Percentiles rank a stretch among this genome's conserved stretches.
phyloP scores from a whole-genome alignment of 2,329 filamentous ascomycete genomes.

The Stemphylium lycopersici region DNA sequence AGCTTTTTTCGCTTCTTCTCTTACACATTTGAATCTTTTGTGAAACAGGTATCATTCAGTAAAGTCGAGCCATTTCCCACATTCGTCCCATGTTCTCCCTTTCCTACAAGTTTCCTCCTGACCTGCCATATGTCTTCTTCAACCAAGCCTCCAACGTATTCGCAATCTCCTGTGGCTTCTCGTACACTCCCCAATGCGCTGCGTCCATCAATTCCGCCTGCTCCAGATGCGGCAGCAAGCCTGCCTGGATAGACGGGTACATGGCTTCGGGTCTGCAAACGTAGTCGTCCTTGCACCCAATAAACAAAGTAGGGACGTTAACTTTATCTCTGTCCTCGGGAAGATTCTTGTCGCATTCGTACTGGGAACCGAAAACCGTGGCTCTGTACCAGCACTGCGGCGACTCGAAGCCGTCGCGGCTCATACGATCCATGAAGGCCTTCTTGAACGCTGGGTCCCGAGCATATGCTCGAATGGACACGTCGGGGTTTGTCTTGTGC shows the following conservation, averaged over 20 bases:
- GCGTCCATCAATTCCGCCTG: conserved; percentile 40
- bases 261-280: conserved; percentile 44
- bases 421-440: conserved; percentile 45
- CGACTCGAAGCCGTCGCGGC: conserved; percentile 41
- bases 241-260: conserved; percentile 28
- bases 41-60: background rate
- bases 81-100: too few species aligned
- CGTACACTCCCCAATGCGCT: conserved; percentile 47
- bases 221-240: conserved; percentile 42
- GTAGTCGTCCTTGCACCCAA: conserved; percentile 43
- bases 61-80: background rate
- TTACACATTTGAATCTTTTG: background rate
- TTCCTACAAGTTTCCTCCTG: background rate
- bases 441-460: conserved; percentile 37
- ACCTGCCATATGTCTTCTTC: conserved; percentile 17
- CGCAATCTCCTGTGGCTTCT: conserved; percentile 42
- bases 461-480: conserved; percentile 44
- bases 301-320: conserved; percentile 47
- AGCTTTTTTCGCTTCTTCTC: too few species aligned
- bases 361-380: conserved; percentile 30
- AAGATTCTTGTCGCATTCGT: conserved; percentile 34
- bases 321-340: conserved; percentile 29
- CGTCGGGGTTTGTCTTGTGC: background rate
- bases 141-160: conserved; percentile 25
- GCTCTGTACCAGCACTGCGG: conserved; percentile 50